Evolutionary conservation across 768 basidiomycete genomes (phyloP).

Genomic region (Glaciozyma martinii): DNA sequence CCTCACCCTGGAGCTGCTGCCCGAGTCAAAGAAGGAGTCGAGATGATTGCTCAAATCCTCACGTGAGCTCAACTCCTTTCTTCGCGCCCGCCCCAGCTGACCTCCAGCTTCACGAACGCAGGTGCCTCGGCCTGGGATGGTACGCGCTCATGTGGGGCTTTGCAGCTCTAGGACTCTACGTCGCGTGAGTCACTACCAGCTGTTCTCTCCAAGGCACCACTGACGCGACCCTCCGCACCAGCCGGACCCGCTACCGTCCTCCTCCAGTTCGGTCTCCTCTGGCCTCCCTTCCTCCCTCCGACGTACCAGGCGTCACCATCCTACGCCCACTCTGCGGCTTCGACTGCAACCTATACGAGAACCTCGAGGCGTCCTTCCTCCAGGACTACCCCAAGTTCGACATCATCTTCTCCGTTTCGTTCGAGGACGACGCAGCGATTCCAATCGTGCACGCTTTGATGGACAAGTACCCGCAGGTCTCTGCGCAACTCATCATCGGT

Average conservation of each 20-base stretch:
- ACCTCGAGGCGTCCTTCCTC: slow-evolving; percentile 81
- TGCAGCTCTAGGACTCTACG: slow-evolving; percentile 56
- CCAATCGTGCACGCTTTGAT: slow-evolving; percentile 67
- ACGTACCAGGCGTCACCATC: slow-evolving; percentile 75
- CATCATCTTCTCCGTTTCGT: slow-evolving; percentile 83
- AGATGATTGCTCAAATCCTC: no score
- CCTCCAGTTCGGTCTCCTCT: slow-evolving; percentile 53
- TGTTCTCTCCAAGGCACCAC: neutral
- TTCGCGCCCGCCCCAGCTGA: no score
- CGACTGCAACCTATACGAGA: slow-evolving; percentile 91
- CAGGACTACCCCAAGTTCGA: slow-evolving; percentile 83
- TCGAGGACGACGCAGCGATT: slow-evolving; percentile 80
- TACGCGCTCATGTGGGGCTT: slow-evolving; percentile 57
- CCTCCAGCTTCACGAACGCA: neutral
- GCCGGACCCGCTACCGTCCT: slow-evolving; percentile 66
- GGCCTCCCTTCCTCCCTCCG: slow-evolving; percentile 33
- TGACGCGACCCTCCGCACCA: slow-evolving; percentile 38
- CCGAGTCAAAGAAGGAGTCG: no score
- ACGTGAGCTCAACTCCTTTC: no score
- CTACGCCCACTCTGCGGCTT: slow-evolving; percentile 89
- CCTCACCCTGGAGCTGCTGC: no score
- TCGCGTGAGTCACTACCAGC: slow-evolving; percentile 51
- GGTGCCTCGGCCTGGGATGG: slow-evolving; percentile 43
- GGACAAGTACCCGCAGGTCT: slow-evolving; percentile 64
- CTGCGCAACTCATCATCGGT: slow-evolving; percentile 70